These are phyloP conservation scores for Rhizophagus sp. DNA, from an alignment of 192 early-diverging fungal species.

Conservation along the genomic window DNA sequence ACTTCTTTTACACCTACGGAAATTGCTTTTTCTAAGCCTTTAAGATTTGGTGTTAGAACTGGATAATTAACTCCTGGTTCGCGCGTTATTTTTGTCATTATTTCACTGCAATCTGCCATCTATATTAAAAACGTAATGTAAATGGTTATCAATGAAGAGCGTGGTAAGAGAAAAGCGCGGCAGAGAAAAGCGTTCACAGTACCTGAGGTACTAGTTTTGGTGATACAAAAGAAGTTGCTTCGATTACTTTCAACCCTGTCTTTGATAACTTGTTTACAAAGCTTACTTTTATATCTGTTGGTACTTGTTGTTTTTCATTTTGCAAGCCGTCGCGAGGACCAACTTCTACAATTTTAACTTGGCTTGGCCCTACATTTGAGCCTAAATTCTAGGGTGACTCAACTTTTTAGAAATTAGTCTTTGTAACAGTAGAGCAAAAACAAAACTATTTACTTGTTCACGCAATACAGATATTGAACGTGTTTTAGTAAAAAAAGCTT, in stretches of 20 bases:
- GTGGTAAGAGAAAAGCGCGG: background rate
- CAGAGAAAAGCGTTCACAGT: background rate
- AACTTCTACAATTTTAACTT: conserved; percentile 94
- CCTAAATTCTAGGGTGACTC: background rate
- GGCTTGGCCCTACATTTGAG: conserved; percentile 22
- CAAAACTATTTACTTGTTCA: background rate
- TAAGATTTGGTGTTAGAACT: conserved; percentile 87
- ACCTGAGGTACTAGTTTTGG: conserved; percentile 96
- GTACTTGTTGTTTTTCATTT: conserved; percentile 86
- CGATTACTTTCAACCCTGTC: conserved; percentile 80
- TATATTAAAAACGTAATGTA: conserved; percentile 36
- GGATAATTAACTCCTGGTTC: conserved; percentile 75
- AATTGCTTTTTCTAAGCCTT: conserved; percentile 82
- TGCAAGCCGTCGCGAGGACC: conserved; percentile 95
- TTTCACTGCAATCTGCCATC: conserved; percentile 84
- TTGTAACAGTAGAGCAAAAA: background rate
- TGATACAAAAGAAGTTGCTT: conserved; percentile 93
- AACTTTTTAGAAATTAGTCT: background rate
- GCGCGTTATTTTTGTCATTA: conserved; percentile 69
- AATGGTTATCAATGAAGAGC: background rate
- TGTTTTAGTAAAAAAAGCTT: background rate
- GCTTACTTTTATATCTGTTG: conserved; percentile 80
- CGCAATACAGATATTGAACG: background rate
- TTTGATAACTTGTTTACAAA: conserved; percentile 83
- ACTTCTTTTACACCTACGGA: conserved; percentile 81